Conservation (phyloP, 176 grass and related monocot genomes). For the Triticum timopheevii region DNA sequence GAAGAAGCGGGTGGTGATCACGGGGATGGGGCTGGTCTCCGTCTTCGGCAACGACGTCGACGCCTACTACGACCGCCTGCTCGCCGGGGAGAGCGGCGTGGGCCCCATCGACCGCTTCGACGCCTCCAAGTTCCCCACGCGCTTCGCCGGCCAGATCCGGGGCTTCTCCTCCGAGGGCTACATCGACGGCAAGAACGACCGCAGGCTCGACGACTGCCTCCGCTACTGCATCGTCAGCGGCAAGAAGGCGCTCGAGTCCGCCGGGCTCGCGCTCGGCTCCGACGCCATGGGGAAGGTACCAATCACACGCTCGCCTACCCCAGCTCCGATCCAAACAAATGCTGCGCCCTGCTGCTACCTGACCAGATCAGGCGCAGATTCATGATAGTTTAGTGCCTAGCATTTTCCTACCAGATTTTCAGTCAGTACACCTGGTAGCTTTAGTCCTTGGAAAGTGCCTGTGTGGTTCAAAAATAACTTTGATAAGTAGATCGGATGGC, state of each 20-base stretch:
- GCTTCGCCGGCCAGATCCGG: constrained; percentile 89
- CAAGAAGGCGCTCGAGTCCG: constrained; percentile 81
- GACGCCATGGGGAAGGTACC: constrained; percentile 57
- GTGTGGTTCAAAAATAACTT: not conserved
- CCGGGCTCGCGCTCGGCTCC: constrained; percentile 48
- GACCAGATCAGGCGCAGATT: not conserved
- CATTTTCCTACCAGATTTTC: not conserved
- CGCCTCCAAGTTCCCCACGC: constrained; percentile 78
- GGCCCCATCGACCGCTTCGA: constrained; percentile 85
- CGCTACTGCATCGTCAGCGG: constrained; percentile 91
- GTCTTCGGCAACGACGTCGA: constrained; percentile 90
- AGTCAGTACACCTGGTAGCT: not conserved
- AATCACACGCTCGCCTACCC: not conserved
- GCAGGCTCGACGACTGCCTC: constrained; percentile 75
- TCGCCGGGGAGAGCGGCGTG: constrained; percentile 81
- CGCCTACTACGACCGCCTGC: constrained; percentile 73
- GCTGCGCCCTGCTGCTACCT: not conserved
- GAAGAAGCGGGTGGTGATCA: constrained; percentile 92
- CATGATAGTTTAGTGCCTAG: no score
- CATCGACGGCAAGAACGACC: constrained; percentile 87
- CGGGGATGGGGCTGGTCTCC: constrained; percentile 86
- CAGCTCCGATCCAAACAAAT: constrained; percentile 2
- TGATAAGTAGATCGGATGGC: not conserved
- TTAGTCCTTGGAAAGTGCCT: not conserved
- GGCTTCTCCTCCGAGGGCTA: constrained; percentile 84